phyloP scores from a whole-genome alignment of 1,284 basidiomycete genomes.

The Cryptococcus floricola region DNA sequence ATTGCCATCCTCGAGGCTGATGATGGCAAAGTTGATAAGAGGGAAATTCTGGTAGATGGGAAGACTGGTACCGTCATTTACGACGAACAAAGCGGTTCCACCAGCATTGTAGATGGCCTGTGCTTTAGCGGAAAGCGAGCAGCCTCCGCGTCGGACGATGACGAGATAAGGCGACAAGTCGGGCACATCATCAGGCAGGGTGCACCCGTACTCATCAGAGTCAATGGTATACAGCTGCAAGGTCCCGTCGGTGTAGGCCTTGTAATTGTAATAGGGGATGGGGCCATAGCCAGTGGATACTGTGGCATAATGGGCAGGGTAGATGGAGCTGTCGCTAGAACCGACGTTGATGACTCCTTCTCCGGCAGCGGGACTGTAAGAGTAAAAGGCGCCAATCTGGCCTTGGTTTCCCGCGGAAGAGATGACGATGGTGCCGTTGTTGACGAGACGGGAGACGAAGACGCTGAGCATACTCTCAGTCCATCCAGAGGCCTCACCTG shows the following conservation, averaged over 20 bases:
- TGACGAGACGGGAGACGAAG: conserved; percentile 57
- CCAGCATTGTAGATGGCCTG: conserved; percentile 21
- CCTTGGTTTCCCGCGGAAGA: conserved; percentile 49
- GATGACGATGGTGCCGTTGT: conserved; percentile 54
- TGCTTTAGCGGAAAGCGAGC: conserved; percentile 24
- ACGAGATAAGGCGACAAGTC: conserved; percentile 35
- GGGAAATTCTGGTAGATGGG: conserved; percentile 30
- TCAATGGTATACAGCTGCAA: conserved; percentile 28
- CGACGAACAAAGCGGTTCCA: conserved; percentile 27
- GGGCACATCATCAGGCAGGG: conserved; percentile 25
- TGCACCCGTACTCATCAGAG: conserved; percentile 43
- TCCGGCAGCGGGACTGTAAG: conserved; percentile 46
- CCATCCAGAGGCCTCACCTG: conserved; percentile 57
- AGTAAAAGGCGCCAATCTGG: conserved; percentile 47
- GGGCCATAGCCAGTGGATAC: conserved; percentile 34
- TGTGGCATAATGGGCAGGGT: conserved; percentile 35
- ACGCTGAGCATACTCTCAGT: conserved; percentile 56
- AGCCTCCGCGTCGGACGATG: conserved; percentile 40
- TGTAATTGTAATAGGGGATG: conserved; percentile 37
- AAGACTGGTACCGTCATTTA: conserved; percentile 19
- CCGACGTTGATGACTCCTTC: conserved; percentile 42
- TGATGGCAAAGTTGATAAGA: conserved; percentile 29
- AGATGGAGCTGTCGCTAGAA: conserved; percentile 40
- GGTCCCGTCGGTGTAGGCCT: conserved; percentile 25
- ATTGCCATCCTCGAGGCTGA: conserved; percentile 42